phyloP scores from a whole-genome alignment of 305 asterid genomes.

The Caryopteris hybrid region DNA sequence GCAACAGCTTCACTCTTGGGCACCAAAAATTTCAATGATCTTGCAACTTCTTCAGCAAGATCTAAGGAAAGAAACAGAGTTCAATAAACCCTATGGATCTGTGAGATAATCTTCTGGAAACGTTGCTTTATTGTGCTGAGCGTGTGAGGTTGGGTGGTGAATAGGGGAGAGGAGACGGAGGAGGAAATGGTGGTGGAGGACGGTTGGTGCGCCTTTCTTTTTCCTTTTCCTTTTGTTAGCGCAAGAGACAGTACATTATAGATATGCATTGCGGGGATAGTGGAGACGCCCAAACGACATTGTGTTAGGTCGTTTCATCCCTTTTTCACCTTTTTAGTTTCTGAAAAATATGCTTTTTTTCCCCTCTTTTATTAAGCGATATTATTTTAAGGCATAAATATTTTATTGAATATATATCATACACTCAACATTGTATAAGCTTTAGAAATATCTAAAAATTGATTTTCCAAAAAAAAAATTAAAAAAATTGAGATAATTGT shows the following conservation, averaged over 20 bases:
- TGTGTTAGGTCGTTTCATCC: background rate
- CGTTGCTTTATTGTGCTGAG: no score
- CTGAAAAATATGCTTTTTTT: background rate
- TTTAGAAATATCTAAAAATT: no score
- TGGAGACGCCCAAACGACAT: constrained; percentile 12
- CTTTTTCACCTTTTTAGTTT: background rate
- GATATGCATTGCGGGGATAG: background rate
- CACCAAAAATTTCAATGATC: background rate
- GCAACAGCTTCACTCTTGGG: background rate
- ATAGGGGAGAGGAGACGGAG: constrained; percentile 2
- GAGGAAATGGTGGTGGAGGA: constrained; percentile 23
- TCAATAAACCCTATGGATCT: constrained; percentile 14
- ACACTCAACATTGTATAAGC: no score
- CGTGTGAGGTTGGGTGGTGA: no score
- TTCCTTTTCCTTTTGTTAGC: background rate
- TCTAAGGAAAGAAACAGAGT: background rate
- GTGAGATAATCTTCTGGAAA: no score
- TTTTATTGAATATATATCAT: no score
- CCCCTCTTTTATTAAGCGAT: background rate
- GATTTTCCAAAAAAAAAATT: no score
- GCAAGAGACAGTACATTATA: background rate
- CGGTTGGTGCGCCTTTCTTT: constrained; percentile 12
- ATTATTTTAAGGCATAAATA: no score
- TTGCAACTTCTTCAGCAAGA: background rate
- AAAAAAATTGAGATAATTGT: constrained; percentile 10